Conservation (phyloP, 805 yeast species). For the Lipomyces kockii region DNA sequence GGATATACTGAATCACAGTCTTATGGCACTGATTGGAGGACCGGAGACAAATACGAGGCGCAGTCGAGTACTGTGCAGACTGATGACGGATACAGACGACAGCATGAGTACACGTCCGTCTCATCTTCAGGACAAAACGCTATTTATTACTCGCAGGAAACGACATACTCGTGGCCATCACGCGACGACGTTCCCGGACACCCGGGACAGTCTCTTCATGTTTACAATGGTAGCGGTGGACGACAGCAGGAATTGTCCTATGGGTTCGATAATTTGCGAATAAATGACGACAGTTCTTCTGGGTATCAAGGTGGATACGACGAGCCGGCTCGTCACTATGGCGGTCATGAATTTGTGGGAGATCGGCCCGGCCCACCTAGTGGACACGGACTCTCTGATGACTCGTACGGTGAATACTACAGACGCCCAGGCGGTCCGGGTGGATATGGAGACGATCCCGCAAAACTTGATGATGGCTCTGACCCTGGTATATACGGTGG, state of each 20-base stretch:
- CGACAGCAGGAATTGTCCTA: not conserved
- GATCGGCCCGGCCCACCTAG: not conserved
- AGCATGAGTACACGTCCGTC: not conserved
- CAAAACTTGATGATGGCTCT: not conserved
- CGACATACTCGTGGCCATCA: not conserved
- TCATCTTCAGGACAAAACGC: not conserved
- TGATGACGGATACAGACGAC: not conserved
- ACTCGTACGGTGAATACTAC: not conserved
- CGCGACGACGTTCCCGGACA: not conserved
- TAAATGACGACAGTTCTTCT: not conserved
- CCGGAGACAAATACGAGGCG: not conserved
- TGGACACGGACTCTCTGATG: not conserved
- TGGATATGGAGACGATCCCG: not conserved
- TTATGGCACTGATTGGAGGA: not conserved
- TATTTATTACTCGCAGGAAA: not conserved
- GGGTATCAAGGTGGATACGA: not conserved
- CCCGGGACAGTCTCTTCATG: not conserved
- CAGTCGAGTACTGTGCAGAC: not conserved
- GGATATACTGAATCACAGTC: not conserved
- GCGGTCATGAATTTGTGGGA: not conserved
- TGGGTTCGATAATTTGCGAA: constrained; percentile 2
- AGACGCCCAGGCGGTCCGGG: not conserved
- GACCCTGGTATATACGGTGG: not conserved
- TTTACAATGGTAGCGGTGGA: not conserved
- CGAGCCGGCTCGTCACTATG: not conserved